Percentiles rank a stretch among this genome's conserved stretches.
phyloP scores from a whole-genome alignment of 2,329 filamentous ascomycete species.

The Calonectria leucothoes region DNA sequence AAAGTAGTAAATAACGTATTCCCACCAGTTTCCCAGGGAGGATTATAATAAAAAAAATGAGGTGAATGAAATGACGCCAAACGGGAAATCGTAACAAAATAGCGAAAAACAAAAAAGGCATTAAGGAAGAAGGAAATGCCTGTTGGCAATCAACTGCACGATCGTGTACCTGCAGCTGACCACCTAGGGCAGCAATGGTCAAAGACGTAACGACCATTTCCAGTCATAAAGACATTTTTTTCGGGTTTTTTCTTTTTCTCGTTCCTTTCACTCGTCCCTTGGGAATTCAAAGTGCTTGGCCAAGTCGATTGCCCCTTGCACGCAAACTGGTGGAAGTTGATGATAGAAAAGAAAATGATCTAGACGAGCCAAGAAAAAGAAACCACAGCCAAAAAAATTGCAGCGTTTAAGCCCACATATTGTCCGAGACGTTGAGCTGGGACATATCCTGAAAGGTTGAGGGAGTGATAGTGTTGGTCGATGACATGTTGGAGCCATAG shows the following conservation, averaged over 20 bases:
- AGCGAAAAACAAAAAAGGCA: constrained; percentile 26
- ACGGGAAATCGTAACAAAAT: constrained; percentile 29
- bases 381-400: neutral
- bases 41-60: constrained; percentile 12
- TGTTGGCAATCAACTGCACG: neutral
- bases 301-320: constrained; percentile 16
- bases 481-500: constrained; percentile 41
- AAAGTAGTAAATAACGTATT: constrained; percentile 26
- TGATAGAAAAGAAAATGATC: constrained; percentile 22
- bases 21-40: constrained; percentile 29
- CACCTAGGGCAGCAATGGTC: neutral
- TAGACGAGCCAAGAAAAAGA: constrained; percentile 26
- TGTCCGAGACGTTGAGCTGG: constrained; percentile 36
- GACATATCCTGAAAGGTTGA: constrained; percentile 40
- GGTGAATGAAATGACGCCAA: constrained; percentile 27
- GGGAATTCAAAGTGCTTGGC: constrained; percentile 19
- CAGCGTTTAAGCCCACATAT: constrained; percentile 34
- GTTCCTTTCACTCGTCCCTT: constrained; percentile 32
- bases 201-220: neutral
- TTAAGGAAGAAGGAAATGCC: constrained; percentile 35
- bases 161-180: neutral
- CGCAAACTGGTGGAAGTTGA: constrained; percentile 31
- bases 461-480: constrained; percentile 44
- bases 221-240: constrained; percentile 28
- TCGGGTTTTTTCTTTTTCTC: constrained; percentile 25